Conservation (phyloP, 257 asterid genomes). For the Solanum ahanhuiri region DNA sequence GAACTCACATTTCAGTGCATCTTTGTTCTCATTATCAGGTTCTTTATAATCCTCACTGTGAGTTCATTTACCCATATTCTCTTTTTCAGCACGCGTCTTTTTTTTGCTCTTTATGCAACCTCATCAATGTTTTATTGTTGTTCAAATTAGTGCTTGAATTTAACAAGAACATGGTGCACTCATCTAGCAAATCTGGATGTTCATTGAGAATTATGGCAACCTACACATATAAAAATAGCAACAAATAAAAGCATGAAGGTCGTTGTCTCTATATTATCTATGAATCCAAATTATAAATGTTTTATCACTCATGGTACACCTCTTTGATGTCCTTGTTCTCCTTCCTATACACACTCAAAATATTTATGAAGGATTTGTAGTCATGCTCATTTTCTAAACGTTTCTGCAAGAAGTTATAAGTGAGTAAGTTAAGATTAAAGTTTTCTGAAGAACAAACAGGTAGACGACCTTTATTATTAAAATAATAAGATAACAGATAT, state of each 20-base stretch:
- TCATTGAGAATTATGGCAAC: conserved; percentile 68
- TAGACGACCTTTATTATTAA: not conserved
- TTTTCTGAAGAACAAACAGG: not conserved
- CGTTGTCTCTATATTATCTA: not conserved
- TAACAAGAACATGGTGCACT: conserved; percentile 65
- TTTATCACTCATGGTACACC: conserved; percentile 67
- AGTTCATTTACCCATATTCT: not conserved
- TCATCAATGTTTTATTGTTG: not conserved
- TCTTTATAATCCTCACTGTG: conserved; percentile 41
- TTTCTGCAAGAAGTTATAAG: conserved; percentile 39
- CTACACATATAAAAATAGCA: conserved; percentile 19
- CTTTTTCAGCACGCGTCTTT: not conserved
- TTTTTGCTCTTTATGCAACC: not conserved
- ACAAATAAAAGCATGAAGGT: not conserved
- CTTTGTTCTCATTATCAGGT: conserved; percentile 49
- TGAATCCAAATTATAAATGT: not conserved
- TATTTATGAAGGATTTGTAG: conserved; percentile 84
- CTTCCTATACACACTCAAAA: conserved; percentile 79
- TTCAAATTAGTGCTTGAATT: not conserved
- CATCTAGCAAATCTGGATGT: conserved; percentile 87
- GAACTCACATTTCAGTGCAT: conserved; percentile 70
- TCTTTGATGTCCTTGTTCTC: conserved; percentile 77
- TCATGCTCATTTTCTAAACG: conserved; percentile 73
- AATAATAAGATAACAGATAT: not conserved
- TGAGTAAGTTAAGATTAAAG: not conserved